Evolutionary conservation across 345 rosid genomes (phyloP).

Genomic region (Boechera retrofracta): DNA sequence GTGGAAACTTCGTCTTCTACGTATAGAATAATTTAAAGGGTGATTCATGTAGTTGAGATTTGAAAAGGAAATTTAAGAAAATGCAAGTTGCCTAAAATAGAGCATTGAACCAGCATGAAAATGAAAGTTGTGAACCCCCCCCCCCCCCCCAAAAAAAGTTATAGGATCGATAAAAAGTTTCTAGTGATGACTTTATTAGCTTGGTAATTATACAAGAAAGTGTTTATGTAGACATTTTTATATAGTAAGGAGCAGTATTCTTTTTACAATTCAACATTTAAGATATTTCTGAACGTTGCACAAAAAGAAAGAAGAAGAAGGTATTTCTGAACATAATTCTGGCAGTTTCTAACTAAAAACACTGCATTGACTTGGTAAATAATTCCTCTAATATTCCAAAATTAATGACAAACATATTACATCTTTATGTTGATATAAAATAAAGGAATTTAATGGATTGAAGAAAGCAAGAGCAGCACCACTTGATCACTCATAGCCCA

Average conservation of each 20-base stretch:
- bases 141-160: background rate
- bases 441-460: constrained; percentile 32
- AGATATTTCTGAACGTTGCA: background rate
- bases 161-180: background rate
- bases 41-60: constrained; percentile 5
- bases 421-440: background rate
- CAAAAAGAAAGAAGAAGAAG: no score
- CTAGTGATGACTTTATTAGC: background rate
- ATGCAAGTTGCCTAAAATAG: constrained; percentile 21
- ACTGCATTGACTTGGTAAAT: constrained; percentile 39
- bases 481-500: constrained; percentile 51
- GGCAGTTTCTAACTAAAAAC: constrained; percentile 21
- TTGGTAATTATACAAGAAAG: background rate
- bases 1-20: constrained; percentile 24
- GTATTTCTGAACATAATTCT: background rate
- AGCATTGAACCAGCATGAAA: background rate
- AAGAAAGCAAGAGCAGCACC: constrained; percentile 49
- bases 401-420: constrained; percentile 27
- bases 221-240: background rate
- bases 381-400: constrained; percentile 23
- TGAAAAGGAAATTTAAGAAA: background rate
- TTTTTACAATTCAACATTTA: background rate
- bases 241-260: background rate
- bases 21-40: background rate
- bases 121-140: background rate